Conservation (phyloP, 2,329 filamentous ascomycete genomes). For the Colletotrichum paranaense region DNA sequence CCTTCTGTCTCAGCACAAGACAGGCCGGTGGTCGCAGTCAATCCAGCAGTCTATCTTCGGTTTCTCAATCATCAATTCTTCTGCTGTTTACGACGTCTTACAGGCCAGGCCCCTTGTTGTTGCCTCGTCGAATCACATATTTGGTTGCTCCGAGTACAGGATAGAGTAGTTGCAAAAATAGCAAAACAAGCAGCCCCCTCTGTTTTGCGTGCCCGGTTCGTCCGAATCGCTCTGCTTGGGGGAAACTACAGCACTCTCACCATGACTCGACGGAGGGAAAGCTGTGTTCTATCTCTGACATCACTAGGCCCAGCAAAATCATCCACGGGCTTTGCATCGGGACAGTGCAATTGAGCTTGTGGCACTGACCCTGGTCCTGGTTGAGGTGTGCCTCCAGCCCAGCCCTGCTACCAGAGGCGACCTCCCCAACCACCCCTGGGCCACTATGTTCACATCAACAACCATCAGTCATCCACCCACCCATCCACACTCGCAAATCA, state of each 20-base stretch:
- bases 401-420: conserved; percentile 23
- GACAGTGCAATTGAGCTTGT: not conserved
- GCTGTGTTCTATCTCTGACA: conserved; percentile 29
- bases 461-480: conserved; percentile 29
- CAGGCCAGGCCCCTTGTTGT: conserved; percentile 4
- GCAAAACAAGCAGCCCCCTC: conserved; percentile 2
- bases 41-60: conserved; percentile 22
- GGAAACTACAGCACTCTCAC: not conserved
- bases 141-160: conserved; percentile 4
- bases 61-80: conserved; percentile 8
- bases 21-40: conserved; percentile 20
- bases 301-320: conserved; percentile 7
- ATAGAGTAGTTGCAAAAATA: conserved; percentile 24
- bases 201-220: conserved; percentile 11
- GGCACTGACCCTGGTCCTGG: conserved; percentile 20
- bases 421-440: conserved; percentile 23
- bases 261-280: conserved; percentile 29
- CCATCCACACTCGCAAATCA: not conserved
- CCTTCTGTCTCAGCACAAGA: conserved; percentile 33
- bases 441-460: conserved; percentile 3
- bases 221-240: conserved; percentile 16
- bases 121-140: not conserved
- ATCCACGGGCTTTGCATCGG: conserved; percentile 6
- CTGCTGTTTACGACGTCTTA: conserved; percentile 20
- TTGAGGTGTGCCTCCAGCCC: conserved; percentile 22